Evolutionary conservation across 768 basidiomycete species (phyloP).

Genomic region (Pisolithus microcarpus): DNA sequence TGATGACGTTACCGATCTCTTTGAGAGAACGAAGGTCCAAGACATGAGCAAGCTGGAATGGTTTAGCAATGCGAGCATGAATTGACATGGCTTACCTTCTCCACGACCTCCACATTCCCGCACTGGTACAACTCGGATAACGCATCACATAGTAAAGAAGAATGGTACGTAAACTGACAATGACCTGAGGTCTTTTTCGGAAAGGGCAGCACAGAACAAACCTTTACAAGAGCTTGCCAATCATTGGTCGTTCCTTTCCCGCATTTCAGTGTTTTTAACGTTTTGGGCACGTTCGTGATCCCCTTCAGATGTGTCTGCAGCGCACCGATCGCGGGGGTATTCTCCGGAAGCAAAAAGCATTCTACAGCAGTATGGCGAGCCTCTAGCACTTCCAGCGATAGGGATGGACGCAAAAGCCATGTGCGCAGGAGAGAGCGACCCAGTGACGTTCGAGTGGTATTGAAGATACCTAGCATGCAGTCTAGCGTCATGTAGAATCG

Average conservation of each 20-base stretch:
- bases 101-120: constrained; percentile 47
- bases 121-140: constrained; percentile 54
- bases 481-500: constrained; percentile 1
- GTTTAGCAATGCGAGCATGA: not conserved
- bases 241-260: constrained; percentile 64
- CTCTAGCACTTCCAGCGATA: constrained; percentile 59
- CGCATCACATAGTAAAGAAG: constrained; percentile 68
- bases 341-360: constrained; percentile 68
- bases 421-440: constrained; percentile 73
- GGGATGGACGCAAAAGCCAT: constrained; percentile 86
- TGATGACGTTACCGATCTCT: constrained; percentile 62
- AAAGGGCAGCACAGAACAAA: constrained; percentile 14
- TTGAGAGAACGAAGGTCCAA: constrained; percentile 58
- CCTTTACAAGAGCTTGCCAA: constrained; percentile 83
- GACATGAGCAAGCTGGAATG: constrained; percentile 43
- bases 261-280: constrained; percentile 46
- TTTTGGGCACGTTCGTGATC: constrained; percentile 69
- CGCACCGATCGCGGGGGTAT: constrained; percentile 42
- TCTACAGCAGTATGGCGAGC: constrained; percentile 80
- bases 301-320: constrained; percentile 68
- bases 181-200: constrained; percentile 1
- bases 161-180: constrained; percentile 67
- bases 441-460: constrained; percentile 67
- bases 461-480: constrained; percentile 53
- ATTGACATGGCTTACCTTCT: constrained; percentile 40